Base-by-base conservation (phyloP, 2,329 filamentous ascomycete genomes). In the Scedosporium aurantiacum region DNA sequence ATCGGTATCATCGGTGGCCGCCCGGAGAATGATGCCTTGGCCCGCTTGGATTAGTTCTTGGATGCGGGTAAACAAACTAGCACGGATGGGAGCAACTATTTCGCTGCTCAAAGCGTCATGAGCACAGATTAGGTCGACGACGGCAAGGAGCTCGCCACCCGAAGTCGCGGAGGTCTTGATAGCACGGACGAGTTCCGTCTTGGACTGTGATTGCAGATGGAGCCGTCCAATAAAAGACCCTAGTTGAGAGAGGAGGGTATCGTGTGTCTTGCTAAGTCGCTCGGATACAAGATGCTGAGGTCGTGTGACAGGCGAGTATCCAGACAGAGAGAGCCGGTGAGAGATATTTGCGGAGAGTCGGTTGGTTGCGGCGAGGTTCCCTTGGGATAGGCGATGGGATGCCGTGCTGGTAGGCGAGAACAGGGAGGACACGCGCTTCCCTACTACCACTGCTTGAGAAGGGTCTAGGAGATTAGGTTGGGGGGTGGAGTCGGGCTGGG, bases 171-270 rank as follows among this genome's bases (percentile, higher is more conserved):
- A 90, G 70, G 93, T 87, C 70, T 90, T 87, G 57, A 95, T 93
- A 16, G 90, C 91, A 10, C 86, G 76, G 37, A 91, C 85, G 57
- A 97, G 80, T 71, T 96, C 91, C 1, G 88, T 84, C 7, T 91
- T 88, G 6, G 91, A 94, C 64, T 94, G 88, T n/a, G 92, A 94
- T 71, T 97, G 91, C 63, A 97, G 79, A 72, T 97, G 91, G 61
- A 97, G 81, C 43, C 85, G 81, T 16, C 94, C 94, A 70, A 97
- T 93, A 71, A 97, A 96, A 4, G 91, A 95, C 58, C 90, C 93
- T 59, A 99, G 83, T 69, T 92, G 89, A 5, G 92, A 94, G 60
- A 99, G 78, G 69, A 97, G 96, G 6, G 84, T 84, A 74, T 97
- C 92, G 75, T 97, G 91, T 58, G 86, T 89, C 58, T 82, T 79